A percentile compares a stretch with the other conserved stretches of the same genome.
These are phyloP conservation scores for Spathaspora jeffriesii DNA, from an alignment of 1,139 yeast genomes.

Conservation along the genomic window DNA sequence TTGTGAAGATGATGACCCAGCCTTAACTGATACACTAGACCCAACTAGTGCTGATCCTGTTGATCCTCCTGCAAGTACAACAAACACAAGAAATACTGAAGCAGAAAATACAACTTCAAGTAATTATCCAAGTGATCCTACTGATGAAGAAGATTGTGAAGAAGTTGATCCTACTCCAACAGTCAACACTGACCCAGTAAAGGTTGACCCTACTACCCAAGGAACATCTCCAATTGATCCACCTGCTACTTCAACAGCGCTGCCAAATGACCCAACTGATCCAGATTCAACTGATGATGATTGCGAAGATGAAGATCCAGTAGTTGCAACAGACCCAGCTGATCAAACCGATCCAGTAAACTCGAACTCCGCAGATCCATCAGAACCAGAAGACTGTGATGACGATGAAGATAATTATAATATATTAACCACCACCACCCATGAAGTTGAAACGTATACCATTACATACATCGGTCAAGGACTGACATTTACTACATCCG, in stretches of 20 bases:
- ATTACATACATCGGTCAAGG: conserved; percentile 12
- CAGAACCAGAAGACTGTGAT: conserved; percentile 8
- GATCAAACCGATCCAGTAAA: not conserved
- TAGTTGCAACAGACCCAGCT: not conserved
- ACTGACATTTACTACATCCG: conserved; percentile 11
- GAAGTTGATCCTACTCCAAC: conserved; percentile 8
- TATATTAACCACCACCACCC: not conserved
- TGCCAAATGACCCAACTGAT: conserved; percentile 9
- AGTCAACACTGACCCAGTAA: conserved; percentile 7
- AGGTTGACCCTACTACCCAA: not conserved
- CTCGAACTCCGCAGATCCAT: not conserved
- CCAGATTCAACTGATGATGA: too few species aligned
- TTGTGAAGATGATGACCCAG: not conserved
- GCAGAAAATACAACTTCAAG: conserved; percentile 3
- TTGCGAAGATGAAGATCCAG: conserved; percentile 7
- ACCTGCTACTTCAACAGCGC: too few species aligned
- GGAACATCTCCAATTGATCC: conserved; percentile 4
- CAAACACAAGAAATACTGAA: too few species aligned
- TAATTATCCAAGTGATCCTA: conserved; percentile 4
- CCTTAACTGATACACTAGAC: not conserved
- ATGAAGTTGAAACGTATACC: conserved; percentile 9
- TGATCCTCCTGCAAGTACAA: not conserved
- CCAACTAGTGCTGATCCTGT: not conserved
- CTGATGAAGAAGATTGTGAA: conserved; percentile 12
- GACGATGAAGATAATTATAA: conserved; percentile 8